Percentiles rank a stretch among this genome's conserved stretches.
Conservation (phyloP, 2,329 filamentous ascomycete species). For the Beauveria brongniartii region DNA sequence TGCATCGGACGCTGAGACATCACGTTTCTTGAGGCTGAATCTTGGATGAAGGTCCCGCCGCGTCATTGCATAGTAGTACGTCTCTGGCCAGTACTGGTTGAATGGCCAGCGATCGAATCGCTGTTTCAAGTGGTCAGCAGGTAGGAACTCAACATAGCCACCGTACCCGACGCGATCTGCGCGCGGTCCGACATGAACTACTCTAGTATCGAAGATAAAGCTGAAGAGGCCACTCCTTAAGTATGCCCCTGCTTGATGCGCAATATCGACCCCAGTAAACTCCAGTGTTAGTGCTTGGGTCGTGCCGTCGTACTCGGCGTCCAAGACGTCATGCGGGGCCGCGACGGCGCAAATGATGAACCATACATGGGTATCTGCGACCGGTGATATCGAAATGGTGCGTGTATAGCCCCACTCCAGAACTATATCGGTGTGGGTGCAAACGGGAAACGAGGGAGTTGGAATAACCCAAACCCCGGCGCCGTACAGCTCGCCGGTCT, state of each 20-base stretch:
- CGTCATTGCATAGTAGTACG: neutral
- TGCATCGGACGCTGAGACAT: neutral
- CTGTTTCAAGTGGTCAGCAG: neutral
- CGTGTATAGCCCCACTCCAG: neutral
- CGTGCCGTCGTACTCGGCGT: neutral
- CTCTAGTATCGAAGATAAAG: neutral
- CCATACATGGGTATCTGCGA: neutral
- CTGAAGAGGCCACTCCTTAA: neutral
- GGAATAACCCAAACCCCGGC: neutral
- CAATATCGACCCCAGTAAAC: neutral
- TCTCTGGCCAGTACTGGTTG: neutral
- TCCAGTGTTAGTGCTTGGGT: neutral
- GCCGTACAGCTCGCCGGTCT: neutral
- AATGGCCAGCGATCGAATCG: neutral
- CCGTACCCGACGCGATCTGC: neutral
- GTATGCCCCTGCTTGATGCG: neutral
- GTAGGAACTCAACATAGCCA: neutral
- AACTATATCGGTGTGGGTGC: neutral
- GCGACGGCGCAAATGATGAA: neutral
- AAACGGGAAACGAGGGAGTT: neutral
- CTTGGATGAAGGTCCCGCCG: neutral
- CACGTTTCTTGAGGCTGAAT: neutral
- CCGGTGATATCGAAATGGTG: neutral
- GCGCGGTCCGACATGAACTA: neutral
- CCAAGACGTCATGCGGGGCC: neutral